phyloP scores from a whole-genome alignment of 1,284 basidiomycete genomes.

The Mycena citricolor region DNA sequence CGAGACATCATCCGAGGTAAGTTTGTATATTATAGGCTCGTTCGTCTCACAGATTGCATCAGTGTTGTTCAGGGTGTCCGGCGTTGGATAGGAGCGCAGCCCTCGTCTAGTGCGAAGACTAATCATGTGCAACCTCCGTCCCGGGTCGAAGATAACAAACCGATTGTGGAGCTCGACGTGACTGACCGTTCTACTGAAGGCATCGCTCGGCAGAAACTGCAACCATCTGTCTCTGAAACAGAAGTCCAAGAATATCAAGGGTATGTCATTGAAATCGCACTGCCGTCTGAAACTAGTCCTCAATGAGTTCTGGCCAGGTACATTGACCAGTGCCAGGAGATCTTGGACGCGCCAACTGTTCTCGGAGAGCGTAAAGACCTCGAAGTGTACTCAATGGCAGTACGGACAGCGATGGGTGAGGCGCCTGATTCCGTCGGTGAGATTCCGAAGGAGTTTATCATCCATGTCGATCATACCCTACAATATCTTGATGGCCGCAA shows the following conservation, averaged over 20 bases:
- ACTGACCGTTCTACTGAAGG: conserved; percentile 64
- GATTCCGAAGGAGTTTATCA: conserved; percentile 40
- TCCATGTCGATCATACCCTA: conserved; percentile 42
- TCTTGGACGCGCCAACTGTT: conserved; percentile 54
- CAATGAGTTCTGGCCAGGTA: conserved; percentile 52
- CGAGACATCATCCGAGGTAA: conserved; percentile 45
- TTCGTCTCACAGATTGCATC: conserved; percentile 7
- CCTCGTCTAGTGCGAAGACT: conserved; percentile 41
- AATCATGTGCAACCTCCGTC: conserved; percentile 36
- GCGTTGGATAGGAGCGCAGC: conserved; percentile 64
- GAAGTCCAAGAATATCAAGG: conserved; percentile 82
- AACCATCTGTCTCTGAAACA: conserved; percentile 63
- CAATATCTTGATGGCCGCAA: conserved; percentile 35
- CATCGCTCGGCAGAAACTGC: conserved; percentile 61
- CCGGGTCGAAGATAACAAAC: conserved; percentile 33
- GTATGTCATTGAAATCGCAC: conserved; percentile 40
- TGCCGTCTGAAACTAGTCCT: too few species aligned
- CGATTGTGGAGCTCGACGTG: conserved; percentile 31
- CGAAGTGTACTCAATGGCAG: conserved; percentile 54
- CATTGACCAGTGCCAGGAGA: conserved; percentile 68
- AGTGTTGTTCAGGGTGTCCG: conserved; percentile 75
- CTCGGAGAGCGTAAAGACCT: conserved; percentile 54
- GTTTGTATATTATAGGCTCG: conserved; percentile 4
- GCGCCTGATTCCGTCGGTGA: conserved; percentile 39
- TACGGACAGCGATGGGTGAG: conserved; percentile 48